These are phyloP conservation scores for Colletotrichum cereale DNA, from an alignment of 2,329 filamentous ascomycete genomes.

Conservation along the genomic window DNA sequence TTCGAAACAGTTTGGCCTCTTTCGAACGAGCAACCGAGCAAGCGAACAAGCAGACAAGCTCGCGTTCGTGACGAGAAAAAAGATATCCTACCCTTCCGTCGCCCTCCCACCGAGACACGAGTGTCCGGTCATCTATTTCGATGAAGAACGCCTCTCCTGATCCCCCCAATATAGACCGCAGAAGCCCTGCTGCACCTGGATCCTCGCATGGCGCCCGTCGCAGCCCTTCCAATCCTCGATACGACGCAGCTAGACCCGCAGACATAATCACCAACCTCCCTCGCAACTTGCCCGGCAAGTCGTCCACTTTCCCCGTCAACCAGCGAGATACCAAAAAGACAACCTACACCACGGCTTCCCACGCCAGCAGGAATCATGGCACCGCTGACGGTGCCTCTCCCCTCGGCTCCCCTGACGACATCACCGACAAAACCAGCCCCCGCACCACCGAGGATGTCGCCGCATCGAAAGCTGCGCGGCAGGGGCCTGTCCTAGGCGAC, in stretches of 20 bases:
- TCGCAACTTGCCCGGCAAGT: slow-evolving; percentile 14
- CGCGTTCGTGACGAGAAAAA: neutral
- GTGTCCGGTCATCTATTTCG: slow-evolving; percentile 58
- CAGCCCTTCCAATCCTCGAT: slow-evolving; percentile 51
- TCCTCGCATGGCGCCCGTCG: slow-evolving; percentile 66
- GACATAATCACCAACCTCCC: slow-evolving; percentile 37
- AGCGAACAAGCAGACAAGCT: neutral
- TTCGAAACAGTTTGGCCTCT: slow-evolving; percentile 15
- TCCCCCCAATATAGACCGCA: slow-evolving; percentile 66
- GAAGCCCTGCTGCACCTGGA: slow-evolving; percentile 67
- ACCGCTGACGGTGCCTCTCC: slow-evolving; percentile 41
- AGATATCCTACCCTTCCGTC: neutral
- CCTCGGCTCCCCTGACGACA: slow-evolving; percentile 12
- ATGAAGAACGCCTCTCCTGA: slow-evolving; percentile 72
- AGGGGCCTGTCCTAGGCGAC: slow-evolving; percentile 68
- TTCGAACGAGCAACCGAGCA: neutral
- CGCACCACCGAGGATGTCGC: slow-evolving; percentile 22
- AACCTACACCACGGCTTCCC: slow-evolving; percentile 31
- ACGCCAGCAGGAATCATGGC: slow-evolving; percentile 30
- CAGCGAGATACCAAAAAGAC: slow-evolving; percentile 41
- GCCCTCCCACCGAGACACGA: slow-evolving; percentile 35
- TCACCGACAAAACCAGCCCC: slow-evolving; percentile 19
- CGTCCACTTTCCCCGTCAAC: slow-evolving; percentile 37
- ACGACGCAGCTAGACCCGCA: slow-evolving; percentile 50
- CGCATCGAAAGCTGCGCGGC: slow-evolving; percentile 62